Base-by-base conservation (phyloP, 2,329 filamentous ascomycete species). In the Fusarium mexicanum region DNA sequence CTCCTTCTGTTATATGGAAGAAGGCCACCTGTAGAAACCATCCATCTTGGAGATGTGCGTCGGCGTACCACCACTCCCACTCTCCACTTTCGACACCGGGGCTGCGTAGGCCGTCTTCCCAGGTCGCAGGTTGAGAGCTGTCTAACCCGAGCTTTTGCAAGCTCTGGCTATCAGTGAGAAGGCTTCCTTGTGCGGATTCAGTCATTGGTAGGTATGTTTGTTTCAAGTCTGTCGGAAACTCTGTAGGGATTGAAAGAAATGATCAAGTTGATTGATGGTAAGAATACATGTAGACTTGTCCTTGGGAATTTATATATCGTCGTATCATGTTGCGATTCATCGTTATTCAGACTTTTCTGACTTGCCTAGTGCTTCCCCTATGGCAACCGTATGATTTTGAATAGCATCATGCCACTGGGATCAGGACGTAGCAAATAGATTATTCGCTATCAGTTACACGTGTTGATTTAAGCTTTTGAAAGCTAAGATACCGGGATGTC, bases 221-320 rank as follows among this genome's bases (percentile, higher is more conserved):
- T 31, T 14, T 31, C 8, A 22, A 31, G 16, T 11, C 16, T 43
- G 3, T 31, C 18, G 14, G 37, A 43, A 43, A 31, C 24, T 31
- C 11, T 43, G 20, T 18, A n/a, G 16, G 14, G 0, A 24, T 33
- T 33, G 47, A 14, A 24, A 24, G 14, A 10, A 41, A 18, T 24
- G 3, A 20, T 20, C n/a, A 3, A 55, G 16, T 41, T 31, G 12
- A 20, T 18, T 11, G 9, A 31, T 6, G 2, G 22, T 9, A 6
- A 5, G 5, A 11, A 13, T n/a, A 3, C 2, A 24, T 16, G 8
- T 10, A 1, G 35, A 9, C 5, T 12, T 4, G 4, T 2, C 4
- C 16, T 31, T 57, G 14, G 6, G 7, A 9, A 13, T 43, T 43
- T 57, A 43, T 57, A 57, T 2, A 18, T 13, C 16, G 3, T 24